phyloP scores from a whole-genome alignment of 2,329 filamentous ascomycete genomes.

The Phyllosticta citrichinensis region DNA sequence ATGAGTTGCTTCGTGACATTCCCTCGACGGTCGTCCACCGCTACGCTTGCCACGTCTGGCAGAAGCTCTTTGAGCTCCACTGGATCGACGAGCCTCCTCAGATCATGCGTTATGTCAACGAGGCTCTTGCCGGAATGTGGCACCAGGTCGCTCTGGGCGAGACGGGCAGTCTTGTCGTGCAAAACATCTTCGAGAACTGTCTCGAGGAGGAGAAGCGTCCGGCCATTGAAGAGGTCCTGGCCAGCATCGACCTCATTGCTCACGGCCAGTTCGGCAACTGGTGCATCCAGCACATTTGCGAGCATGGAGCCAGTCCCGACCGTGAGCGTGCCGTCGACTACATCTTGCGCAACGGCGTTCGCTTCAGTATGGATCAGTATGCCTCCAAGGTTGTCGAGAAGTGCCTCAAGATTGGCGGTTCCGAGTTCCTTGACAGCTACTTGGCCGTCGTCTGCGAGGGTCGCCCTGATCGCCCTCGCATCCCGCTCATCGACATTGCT shows the following conservation, averaged over 20 bases:
- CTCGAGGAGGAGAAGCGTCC: conserved; percentile 98
- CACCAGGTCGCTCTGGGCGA: conserved; percentile 95
- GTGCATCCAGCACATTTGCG: conserved; percentile 99
- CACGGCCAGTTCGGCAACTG: conserved; percentile 98
- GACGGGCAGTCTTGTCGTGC: conserved; percentile 93
- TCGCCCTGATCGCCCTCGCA: conserved; percentile 80
- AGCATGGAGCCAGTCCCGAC: conserved; percentile 85
- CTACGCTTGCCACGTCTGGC: conserved; percentile 98
- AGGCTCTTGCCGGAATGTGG: conserved; percentile 93
- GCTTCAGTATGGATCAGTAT: conserved; percentile 98
- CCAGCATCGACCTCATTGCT: conserved; percentile 90
- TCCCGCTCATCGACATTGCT: conserved; percentile 94
- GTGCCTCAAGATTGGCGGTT: conserved; percentile 89
- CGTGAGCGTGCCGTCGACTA: conserved; percentile 91
- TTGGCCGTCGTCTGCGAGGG: conserved; percentile 90
- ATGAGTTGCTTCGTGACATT: conserved; percentile 87
- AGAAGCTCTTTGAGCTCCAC: conserved; percentile 95
- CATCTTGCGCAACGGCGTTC: conserved; percentile 82
- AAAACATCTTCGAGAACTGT: conserved; percentile 99
- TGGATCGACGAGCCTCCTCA: conserved; percentile 93
- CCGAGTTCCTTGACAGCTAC: conserved; percentile 85
- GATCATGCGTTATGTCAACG: conserved; percentile 98
- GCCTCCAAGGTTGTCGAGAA: conserved; percentile 99
- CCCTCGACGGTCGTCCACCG: conserved; percentile 97
- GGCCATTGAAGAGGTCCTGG: conserved; percentile 91